Evolutionary conservation across 2,329 filamentous ascomycete genomes (phyloP), one percentile per base, ranked within the genome.

Genomic region (Talaromyces sp.): DNA sequence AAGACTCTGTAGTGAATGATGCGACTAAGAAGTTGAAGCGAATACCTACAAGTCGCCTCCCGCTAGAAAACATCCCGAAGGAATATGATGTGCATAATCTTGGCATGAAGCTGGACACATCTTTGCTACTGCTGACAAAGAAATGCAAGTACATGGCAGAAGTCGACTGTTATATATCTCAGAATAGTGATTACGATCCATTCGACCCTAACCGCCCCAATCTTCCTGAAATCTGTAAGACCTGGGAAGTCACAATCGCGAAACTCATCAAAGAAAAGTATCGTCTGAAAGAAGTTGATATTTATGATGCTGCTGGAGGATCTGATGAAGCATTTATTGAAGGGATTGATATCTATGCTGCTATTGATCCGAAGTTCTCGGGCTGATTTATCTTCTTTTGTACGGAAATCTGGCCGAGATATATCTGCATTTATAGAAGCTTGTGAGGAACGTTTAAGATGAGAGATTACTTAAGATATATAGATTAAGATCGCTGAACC

Each of bases 51-150:
- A 63, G 56, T 57, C 65, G 65, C 31, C n/a, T 72, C 11, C 70
- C 70, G 2, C 60, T 72, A 28, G 70, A 72, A 51, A 65, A 45
- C 7, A 67, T 69, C 5, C 63, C 67, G 1, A 59, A 67, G 4
- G 67, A 57, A 2, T 54, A 43, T 33, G 63, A 64, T n/a, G n/a
- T 69, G 15, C 63, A 70, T 51, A 40, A 64, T 53, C 28, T 69
- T 11, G 43, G 61, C 11, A n/a, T 69, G 10, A 62, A n/a, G 5
- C 31, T 59, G 5, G 15, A 37, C 17, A 9, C 36, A 3, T 45
- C 46, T 25, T 19, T 25, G 5, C 8, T 5, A 2, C 15, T 9
- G 17, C 37, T 56, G 25, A 39, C 33, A 11, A 15, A 40, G n/a
- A 15, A 59, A 25, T 56, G 21, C 28, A 56, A 43, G 8, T 21